A percentile compares a stretch with the other conserved stretches of the same genome.
phyloP scores from a whole-genome alignment of 192 early-diverging fungal species.

The Haplosporangium gracile region DNA sequence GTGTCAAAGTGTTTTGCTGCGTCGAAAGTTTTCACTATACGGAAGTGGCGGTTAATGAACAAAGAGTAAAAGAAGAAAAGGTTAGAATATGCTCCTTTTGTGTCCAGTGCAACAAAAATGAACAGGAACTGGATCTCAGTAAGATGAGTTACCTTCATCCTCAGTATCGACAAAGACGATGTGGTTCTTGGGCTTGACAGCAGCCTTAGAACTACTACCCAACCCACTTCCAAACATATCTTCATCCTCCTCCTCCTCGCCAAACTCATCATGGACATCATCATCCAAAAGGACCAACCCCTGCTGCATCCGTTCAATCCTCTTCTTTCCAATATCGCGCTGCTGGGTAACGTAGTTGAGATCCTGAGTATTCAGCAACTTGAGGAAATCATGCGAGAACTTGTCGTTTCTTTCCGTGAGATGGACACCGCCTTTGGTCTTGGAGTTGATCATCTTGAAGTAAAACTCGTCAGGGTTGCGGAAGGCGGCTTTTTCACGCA shows the following conservation, averaged over 20 bases:
- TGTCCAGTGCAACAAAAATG: background rate
- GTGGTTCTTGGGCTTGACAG: constrained; percentile 68
- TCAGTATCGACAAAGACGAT: constrained; percentile 85
- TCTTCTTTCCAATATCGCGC: constrained; percentile 80
- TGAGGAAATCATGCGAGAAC: constrained; percentile 81
- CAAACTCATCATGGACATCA: constrained; percentile 48
- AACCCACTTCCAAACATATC: constrained; percentile 33
- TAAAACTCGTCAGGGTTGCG: constrained; percentile 99
- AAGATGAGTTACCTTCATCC: constrained; percentile 61
- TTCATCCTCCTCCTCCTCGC: constrained; percentile 55
- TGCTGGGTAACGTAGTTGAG: constrained; percentile 88
- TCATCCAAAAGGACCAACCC: constrained; percentile 76
- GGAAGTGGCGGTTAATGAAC: background rate
- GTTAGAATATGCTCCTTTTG: background rate
- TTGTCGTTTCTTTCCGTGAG: constrained; percentile 77
- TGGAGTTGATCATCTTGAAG: constrained; percentile 93
- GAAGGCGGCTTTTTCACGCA: constrained; percentile 87
- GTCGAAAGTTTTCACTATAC: constrained; percentile 77
- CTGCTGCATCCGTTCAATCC: constrained; percentile 83
- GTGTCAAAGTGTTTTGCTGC: constrained; percentile 88
- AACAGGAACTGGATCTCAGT: background rate
- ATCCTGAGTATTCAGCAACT: constrained; percentile 94
- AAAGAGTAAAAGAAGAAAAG: constrained; percentile 9
- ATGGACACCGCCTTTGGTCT: constrained; percentile 90
- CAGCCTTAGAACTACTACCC: constrained; percentile 22